Base-by-base conservation (phyloP, 164 flowering plant genomes). In the Tinospora cordifolia region DNA sequence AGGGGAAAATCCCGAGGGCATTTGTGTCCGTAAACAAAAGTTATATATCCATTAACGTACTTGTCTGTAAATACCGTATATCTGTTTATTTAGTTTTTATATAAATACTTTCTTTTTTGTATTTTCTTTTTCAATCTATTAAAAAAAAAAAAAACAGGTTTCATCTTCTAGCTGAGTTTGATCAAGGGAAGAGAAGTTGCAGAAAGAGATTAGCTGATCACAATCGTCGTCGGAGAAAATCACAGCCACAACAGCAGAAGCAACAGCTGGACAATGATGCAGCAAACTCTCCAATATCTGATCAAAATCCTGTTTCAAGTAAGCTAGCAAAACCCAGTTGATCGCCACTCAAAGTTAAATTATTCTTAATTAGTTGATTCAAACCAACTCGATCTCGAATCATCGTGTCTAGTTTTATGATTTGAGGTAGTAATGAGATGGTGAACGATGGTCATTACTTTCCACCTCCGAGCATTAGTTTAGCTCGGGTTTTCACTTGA, bases 1-100 rank as follows among this genome's bases (percentile, higher is more conserved):
- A 59, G 10, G 81, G 40, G 82, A 74, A 65, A 75, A 84, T 81
- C 83, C 87, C 87, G 80, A 84, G 87, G 86, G 85, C 78, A 79
- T 69, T 79, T 79, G 58, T 39, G 86, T 84, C 69, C 54, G 21
- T 21, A 15, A 46, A 67, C 21, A 8, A 44, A 44, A 44, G 14
- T 44, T 44, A 44, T 44, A 44, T 44, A 11, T 44, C 22, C 60
- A 40, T 67, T 46, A 19, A 17, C 41, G 30, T 39, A 44, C 51
- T 47, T 19, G 24, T 30, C 24, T 60, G 19, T 39, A 14, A 25
- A 40, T 30, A 30, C 36, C 36, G 36, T 30, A 30, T 87, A 71
- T 73, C 0, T 22, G 21, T 58, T 58, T 22, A 58, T 58, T 58
- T 58, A 1, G 8, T n/a, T 14, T 14, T 62, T 24, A 62, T 6